Base-by-base conservation (phyloP, 257 asterid species). In the Primulina huaijiensis region DNA sequence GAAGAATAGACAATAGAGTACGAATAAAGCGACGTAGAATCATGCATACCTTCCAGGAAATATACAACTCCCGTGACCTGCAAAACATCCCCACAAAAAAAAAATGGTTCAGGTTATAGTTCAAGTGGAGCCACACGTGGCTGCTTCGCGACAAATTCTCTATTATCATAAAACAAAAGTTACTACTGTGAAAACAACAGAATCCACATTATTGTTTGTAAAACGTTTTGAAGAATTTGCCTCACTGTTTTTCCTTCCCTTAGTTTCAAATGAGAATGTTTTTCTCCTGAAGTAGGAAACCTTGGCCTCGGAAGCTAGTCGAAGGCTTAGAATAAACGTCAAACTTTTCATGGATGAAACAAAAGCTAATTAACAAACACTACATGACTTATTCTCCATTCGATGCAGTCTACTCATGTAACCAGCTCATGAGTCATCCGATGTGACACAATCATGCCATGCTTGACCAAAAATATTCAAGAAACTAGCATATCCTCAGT, bases 1-100 rank as follows among this genome's bases (percentile, higher is more conserved):
- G 62, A 65, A 65, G 73, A 55, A 76, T 72, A 30, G 81, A 81
- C 82, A 84, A 82, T 61, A 7, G 46, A 29, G 74, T 66, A 67
- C 63, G 29, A 67, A 64, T 14, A 73, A 66, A 61, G 74, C 74
- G 74, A 33, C 6, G 72, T 29, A 71, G 72, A 75, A 64, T 64
- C 23, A 60, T 62, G 75, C 92, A 77, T 75, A 94, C 99, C 98
- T 94, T 88, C 99, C 99, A 71, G 97, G 98, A 88, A 89, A 91
- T 79, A 86, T 67, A 85, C 99, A 94, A 57, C 56, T 75, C 87
- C 88, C 98, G 82, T 88, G 89, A 87, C 99, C 98, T 94, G 97
- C 87, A 88, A 62, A 69, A 65, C 65, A 77, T 80, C 71, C 74
- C 84, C 79, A 81, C 70, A 76, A 52, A 69, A 55, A 69, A 64